Evolutionary conservation across 2,329 filamentous ascomycete species (phyloP).

Genomic region (Colletotrichum sp.): DNA sequence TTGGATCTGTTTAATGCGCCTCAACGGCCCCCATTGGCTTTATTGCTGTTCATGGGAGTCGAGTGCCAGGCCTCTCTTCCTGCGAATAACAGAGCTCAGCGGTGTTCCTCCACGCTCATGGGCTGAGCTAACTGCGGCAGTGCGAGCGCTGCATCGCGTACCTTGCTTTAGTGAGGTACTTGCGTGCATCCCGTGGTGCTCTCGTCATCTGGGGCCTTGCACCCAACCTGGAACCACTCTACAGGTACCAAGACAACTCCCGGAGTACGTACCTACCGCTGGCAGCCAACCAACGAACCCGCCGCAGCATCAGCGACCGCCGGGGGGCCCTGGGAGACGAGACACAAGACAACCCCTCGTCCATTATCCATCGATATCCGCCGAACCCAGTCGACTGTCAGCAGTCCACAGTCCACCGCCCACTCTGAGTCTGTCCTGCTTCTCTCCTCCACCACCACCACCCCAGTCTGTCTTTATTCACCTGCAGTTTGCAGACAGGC

Average conservation of each 20-base stretch:
- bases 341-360: conserved; percentile 1
- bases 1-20: neutral
- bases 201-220: neutral
- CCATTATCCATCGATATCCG: neutral
- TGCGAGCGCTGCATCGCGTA: conserved; percentile 7
- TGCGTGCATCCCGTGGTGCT: neutral
- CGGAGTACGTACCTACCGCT: neutral
- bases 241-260: neutral
- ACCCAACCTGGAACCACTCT: neutral
- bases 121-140: conserved; percentile 7
- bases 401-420: neutral
- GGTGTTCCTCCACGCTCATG: neutral
- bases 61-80: neutral
- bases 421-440: neutral
- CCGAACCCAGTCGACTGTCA: neutral
- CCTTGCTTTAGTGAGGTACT: conserved; percentile 18
- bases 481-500: neutral
- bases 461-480: neutral
- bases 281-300: neutral
- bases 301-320: neutral
- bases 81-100: neutral
- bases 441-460: neutral
- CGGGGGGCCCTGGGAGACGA: neutral
- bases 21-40: neutral
- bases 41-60: neutral